phyloP scores from a whole-genome alignment of 768 basidiomycete genomes.

The Rossbeevera mucosa region DNA sequence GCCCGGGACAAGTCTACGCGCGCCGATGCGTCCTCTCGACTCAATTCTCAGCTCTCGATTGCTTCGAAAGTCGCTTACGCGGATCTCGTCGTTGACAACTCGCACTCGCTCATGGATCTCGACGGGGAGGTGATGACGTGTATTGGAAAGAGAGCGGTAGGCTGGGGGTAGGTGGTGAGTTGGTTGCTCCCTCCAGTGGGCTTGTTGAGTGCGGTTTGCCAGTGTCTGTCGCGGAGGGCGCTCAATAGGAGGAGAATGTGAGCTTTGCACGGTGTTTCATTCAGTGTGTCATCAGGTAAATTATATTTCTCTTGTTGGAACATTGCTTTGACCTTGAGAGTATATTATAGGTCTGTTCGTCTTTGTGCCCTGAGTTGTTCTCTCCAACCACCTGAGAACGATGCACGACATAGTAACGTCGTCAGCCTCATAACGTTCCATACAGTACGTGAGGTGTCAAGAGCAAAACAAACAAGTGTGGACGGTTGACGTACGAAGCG shows the following conservation, averaged over 20 bases:
- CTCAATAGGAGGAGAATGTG: conserved; percentile 15
- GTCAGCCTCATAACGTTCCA: no score
- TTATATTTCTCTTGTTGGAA: no score
- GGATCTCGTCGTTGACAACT: conserved; percentile 85
- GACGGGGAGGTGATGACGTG: conserved; percentile 41
- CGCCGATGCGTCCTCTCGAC: conserved; percentile 66
- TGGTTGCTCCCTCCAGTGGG: conserved; percentile 58
- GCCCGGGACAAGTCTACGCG: conserved; percentile 61
- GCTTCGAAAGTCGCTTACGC: conserved; percentile 75
- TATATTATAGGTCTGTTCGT: no score
- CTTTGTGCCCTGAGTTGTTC: no score
- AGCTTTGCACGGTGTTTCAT: neutral
- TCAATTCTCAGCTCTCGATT: conserved; percentile 81
- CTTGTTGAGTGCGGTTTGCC: conserved; percentile 42
- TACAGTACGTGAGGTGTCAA: no score
- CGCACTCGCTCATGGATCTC: conserved; percentile 67
- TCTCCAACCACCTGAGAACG: no score
- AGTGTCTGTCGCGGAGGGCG: conserved; percentile 35
- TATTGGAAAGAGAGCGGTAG: conserved; percentile 40
- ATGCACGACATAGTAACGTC: no score
- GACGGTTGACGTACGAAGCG: no score
- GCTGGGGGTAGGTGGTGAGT: conserved; percentile 57
- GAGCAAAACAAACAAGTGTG: no score
- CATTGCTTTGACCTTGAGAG: no score
- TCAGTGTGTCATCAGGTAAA: neutral